phyloP scores from a whole-genome alignment of 805 yeast genomes.

The Hanseniaspora guilliermondii region DNA sequence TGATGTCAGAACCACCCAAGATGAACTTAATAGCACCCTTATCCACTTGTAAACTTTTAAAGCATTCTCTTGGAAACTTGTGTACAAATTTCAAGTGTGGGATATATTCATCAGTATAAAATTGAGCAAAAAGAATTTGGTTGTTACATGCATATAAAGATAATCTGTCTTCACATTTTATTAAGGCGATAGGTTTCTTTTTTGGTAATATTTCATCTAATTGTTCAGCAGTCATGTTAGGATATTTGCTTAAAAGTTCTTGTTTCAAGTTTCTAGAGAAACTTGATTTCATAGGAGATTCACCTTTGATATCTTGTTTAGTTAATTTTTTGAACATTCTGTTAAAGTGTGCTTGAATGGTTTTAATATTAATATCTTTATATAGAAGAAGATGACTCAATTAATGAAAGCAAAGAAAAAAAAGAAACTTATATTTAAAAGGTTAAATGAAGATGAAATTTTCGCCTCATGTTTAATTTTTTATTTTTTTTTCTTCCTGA shows the following conservation, averaged over 20 bases:
- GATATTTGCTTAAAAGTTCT: conserved; percentile 61
- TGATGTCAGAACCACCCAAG: conserved; percentile 88
- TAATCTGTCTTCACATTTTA: conserved; percentile 83
- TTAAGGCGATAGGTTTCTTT: conserved; percentile 64
- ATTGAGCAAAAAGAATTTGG: conserved; percentile 67
- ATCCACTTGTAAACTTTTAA: conserved; percentile 82
- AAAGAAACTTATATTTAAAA: background rate
- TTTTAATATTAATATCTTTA: background rate
- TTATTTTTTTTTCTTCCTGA: background rate
- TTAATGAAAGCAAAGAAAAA: background rate
- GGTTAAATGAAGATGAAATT: background rate
- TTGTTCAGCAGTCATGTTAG: conserved; percentile 49
- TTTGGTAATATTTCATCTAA: conserved; percentile 81
- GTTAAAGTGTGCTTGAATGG: background rate
- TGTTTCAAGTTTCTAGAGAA: conserved; percentile 81
- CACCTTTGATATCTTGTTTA: conserved; percentile 76
- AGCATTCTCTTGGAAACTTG: conserved; percentile 58
- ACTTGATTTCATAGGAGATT: conserved; percentile 84
- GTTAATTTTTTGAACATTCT: conserved; percentile 38
- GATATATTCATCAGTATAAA: conserved; percentile 55
- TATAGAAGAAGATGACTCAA: background rate
- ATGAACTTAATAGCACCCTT: conserved; percentile 94
- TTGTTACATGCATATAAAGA: conserved; percentile 62
- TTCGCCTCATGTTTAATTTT: background rate
- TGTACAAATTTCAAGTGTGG: conserved; percentile 70